A percentile compares a stretch with the other conserved stretches of the same genome.
Evolutionary conservation across 2,329 filamentous ascomycete species (phyloP).

Genomic region (Aspergillus bombycis): DNA sequence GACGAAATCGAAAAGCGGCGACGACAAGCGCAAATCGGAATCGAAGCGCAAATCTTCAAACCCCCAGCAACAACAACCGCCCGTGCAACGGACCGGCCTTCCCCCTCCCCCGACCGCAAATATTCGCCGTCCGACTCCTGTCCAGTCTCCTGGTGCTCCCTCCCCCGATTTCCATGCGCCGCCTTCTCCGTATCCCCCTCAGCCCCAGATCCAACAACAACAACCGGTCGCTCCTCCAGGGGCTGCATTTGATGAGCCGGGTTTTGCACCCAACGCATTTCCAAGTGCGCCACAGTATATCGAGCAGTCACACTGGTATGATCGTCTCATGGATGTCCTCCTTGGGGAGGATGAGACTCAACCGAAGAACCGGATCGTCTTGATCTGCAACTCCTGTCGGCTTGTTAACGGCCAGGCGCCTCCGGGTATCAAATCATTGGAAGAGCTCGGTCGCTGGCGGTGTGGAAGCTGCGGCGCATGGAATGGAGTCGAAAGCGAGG

Average conservation of each 20-base stretch:
- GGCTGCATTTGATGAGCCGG: constrained; percentile 40
- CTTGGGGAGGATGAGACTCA: constrained; percentile 94
- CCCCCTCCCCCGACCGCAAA: constrained; percentile 68
- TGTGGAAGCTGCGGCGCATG: constrained; percentile 80
- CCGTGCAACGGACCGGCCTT: constrained; percentile 55
- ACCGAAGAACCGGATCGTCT: constrained; percentile 83
- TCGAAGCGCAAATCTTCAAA: constrained; percentile 22
- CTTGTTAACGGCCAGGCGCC: constrained; percentile 96
- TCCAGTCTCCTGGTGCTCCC: constrained; percentile 5
- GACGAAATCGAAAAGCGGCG: constrained; percentile 27
- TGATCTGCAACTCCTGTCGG: constrained; percentile 81
- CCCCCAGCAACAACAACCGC: constrained; percentile 31
- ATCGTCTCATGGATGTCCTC: constrained; percentile 86
- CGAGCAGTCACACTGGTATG: constrained; percentile 77
- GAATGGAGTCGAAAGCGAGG: constrained; percentile 82
- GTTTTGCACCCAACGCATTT: constrained; percentile 54
- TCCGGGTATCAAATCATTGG: constrained; percentile 74
- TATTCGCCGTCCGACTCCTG: constrained; percentile 47
- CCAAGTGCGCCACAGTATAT: constrained; percentile 38
- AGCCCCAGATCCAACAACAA: constrained; percentile 24
- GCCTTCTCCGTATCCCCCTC: constrained; percentile 23
- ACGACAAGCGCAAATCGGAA: constrained; percentile 27
- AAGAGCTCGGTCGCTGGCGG: constrained; percentile 83
- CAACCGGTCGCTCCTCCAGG: constrained; percentile 19
- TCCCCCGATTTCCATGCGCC: constrained; percentile 31